Base-by-base conservation (phyloP, 2,329 filamentous ascomycete genomes). In the Cytospora piceicola region DNA sequence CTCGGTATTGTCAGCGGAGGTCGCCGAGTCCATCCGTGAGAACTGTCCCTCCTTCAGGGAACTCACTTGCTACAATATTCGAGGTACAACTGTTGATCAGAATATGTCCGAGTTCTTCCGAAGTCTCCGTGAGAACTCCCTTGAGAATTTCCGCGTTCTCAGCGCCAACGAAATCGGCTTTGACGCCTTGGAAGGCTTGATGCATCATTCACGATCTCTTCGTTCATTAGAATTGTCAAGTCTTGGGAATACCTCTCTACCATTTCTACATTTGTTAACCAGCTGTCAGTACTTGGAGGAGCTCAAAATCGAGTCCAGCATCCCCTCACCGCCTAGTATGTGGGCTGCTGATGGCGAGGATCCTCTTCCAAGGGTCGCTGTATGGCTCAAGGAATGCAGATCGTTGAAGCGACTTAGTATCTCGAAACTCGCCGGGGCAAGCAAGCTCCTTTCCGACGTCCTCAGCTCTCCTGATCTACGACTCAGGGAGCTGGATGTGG, bases 21-120 rank as follows among this genome's bases (percentile, higher is more conserved):
- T 83, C 2, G 83, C 84, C 36, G 76, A 77, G 15, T 81, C 85
- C 3, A 83, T 92, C 57, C 78, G 81, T 29, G 73, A 81, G 29
- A 78, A 84, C 69, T 92, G 89, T 69, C 85, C 85, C 2, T 77
- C 82, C 11, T 89, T 93, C 70, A 81, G 81, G 53, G 82, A 84
- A 49, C 75, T 93, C 27, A 84, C 81, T 30, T 85, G 90, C 63
- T 88, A 83, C 68, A 79, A 71, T 36, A 80, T 77, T 64, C 70
- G 70, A 20, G 77, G 77, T 30, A 72, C 75, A 0, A 80, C 82
- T n/a, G 80, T 83, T 8, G 89, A 91, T 67, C 75, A 81, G 32
- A 79, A 85, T 51, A 78, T 90, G 58, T 83, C 87, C 0, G 77
- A 78, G 2, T 90, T 91, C 71, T 79, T 92, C 56, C 77, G 76